A percentile compares a stretch with the other conserved stretches of the same genome.
Conservation (phyloP, 192 early-diverging fungal species). For the Podochytrium sp. region DNA sequence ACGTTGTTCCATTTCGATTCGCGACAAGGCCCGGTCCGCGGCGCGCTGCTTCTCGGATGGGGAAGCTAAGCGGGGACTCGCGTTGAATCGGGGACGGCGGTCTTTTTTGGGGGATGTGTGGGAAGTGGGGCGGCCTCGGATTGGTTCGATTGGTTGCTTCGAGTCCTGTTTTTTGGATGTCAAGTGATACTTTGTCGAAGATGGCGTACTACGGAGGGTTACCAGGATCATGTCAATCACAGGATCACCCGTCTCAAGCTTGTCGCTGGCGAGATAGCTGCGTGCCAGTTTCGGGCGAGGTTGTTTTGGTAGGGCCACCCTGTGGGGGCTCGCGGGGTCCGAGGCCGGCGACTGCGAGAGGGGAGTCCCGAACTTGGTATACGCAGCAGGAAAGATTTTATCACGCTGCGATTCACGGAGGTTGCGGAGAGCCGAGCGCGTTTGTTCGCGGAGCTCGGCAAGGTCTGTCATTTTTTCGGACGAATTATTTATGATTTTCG, state of each 20-base stretch:
- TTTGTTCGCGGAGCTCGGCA: not conserved
- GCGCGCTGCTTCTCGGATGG: not conserved
- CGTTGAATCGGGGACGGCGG: slow-evolving; percentile 10
- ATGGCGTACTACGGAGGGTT: no score
- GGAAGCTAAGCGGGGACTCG: slow-evolving; percentile 8
- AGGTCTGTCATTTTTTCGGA: not conserved
- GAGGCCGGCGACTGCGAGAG: not conserved
- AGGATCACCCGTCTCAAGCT: not conserved
- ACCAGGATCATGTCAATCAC: slow-evolving; percentile 16
- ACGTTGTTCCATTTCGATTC: not conserved
- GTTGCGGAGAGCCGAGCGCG: not conserved
- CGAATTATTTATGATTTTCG: not conserved
- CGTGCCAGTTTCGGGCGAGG: not conserved
- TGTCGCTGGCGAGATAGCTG: not conserved
- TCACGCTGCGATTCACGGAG: not conserved
- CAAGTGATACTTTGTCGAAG: no score
- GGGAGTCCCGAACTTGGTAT: not conserved
- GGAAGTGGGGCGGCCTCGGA: not conserved
- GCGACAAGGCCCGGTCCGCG: not conserved
- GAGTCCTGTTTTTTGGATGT: not conserved
- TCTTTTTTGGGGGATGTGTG: not conserved
- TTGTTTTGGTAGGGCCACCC: not conserved
- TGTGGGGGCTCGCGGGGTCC: no score
- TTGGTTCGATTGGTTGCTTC: no score
- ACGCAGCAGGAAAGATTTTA: not conserved